Evolutionary conservation across 2,329 filamentous ascomycete genomes (phyloP).

Genomic region (Aspergillus fischeri): DNA sequence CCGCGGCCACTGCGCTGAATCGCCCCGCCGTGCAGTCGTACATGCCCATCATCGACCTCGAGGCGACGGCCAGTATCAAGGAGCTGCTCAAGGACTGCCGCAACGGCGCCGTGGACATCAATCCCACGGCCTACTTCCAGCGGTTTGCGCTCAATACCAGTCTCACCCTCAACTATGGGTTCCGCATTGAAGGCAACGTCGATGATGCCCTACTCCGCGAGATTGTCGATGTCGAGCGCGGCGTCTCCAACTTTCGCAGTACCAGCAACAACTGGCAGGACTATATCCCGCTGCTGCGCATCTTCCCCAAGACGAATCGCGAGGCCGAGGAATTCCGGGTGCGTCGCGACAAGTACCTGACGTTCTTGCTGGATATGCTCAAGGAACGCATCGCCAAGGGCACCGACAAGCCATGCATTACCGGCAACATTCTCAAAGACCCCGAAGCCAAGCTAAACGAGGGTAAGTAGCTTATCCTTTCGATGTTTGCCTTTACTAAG

Average conservation of each 20-base stretch:
- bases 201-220: constrained; percentile 65
- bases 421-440: constrained; percentile 66
- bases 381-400: constrained; percentile 59
- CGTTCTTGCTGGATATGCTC: constrained; percentile 55
- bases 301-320: constrained; percentile 59
- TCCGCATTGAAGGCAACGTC: constrained; percentile 67
- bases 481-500: background rate
- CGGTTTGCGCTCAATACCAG: constrained; percentile 73
- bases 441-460: constrained; percentile 66
- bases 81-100: constrained; percentile 65
- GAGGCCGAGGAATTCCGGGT: constrained; percentile 62
- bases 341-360: constrained; percentile 65
- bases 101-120: constrained; percentile 59
- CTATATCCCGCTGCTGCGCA: constrained; percentile 70
- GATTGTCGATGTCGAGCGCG: constrained; percentile 70
- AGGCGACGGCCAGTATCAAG: constrained; percentile 66
- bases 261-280: constrained; percentile 84
- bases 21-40: constrained; percentile 72
- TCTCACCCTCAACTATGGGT: constrained; percentile 74
- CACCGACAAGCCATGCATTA: constrained; percentile 65
- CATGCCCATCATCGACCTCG: constrained; percentile 77
- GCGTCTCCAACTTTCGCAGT: constrained; percentile 69
- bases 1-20: constrained; percentile 73
- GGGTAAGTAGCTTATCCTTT: constrained; percentile 39
- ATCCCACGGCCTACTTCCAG: constrained; percentile 70